Evolutionary conservation across 2,329 filamentous ascomycete species (phyloP).

Genomic region (Xylaria sp.): DNA sequence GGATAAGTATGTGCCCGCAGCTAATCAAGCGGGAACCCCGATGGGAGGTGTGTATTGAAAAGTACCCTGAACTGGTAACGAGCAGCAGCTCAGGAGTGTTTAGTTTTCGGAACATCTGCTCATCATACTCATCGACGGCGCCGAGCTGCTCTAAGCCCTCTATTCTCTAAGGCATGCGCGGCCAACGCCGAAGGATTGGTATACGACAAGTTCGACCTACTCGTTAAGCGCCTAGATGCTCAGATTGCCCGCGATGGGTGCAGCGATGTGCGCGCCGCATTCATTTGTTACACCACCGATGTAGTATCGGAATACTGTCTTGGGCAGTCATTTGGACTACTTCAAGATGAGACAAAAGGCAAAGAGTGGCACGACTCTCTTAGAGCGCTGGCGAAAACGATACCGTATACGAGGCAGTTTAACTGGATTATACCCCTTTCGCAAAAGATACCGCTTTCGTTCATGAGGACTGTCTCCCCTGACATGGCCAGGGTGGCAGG

Average conservation of each 20-base stretch:
- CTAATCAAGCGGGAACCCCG: slow-evolving; percentile 21
- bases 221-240: slow-evolving; percentile 14
- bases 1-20: slow-evolving; percentile 24
- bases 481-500: slow-evolving; percentile 18
- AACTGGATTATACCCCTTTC: slow-evolving; percentile 27
- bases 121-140: slow-evolving; percentile 22
- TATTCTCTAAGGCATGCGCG: slow-evolving; percentile 23
- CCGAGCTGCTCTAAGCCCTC: slow-evolving; percentile 20
- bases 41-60: slow-evolving; percentile 14
- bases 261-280: slow-evolving; percentile 14
- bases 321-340: slow-evolving; percentile 13
- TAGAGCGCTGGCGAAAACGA: slow-evolving; percentile 11
- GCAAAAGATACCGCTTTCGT: slow-evolving; percentile 5
- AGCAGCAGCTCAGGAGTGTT: background rate
- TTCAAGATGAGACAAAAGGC: slow-evolving; percentile 15
- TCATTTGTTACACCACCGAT: slow-evolving; percentile 15
- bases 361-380: slow-evolving; percentile 13
- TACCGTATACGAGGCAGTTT: slow-evolving; percentile 23
- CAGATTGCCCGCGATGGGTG: slow-evolving; percentile 18
- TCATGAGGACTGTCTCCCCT: slow-evolving; percentile 10
- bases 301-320: slow-evolving; percentile 22
- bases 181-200: slow-evolving; percentile 11
- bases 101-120: slow-evolving; percentile 23
- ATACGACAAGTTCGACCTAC: slow-evolving; percentile 20
- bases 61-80: background rate